phyloP scores from a whole-genome alignment of 306 rosid genomes.

The Hippophae tibetana region DNA sequence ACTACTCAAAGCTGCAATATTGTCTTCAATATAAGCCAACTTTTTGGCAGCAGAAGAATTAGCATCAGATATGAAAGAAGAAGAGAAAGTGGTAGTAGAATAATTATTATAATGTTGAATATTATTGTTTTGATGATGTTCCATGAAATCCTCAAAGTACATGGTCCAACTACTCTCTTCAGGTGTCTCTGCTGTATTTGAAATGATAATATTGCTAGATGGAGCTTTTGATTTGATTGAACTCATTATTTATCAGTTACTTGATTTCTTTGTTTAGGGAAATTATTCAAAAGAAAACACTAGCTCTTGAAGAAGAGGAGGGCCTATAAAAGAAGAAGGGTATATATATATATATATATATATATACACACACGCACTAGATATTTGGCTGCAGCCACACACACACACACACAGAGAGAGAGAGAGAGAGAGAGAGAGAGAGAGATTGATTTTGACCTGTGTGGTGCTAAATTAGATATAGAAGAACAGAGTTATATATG shows the following conservation, averaged over 20 bases:
- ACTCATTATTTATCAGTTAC: slow-evolving; percentile 2
- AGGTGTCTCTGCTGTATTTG: slow-evolving; percentile 14
- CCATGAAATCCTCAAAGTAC: slow-evolving; percentile 63
- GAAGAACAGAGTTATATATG: slow-evolving; percentile 31
- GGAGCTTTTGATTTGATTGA: slow-evolving; percentile 30
- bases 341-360: slow-evolving; percentile 2
- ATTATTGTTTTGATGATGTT: not conserved
- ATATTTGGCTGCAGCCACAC: slow-evolving; percentile 26
- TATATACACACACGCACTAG: slow-evolving; percentile 19
- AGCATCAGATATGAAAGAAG: slow-evolving; percentile 36
- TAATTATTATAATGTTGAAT: too few species aligned
- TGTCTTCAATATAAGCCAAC: not conserved
- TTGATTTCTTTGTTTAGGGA: too few species aligned
- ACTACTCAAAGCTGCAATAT: slow-evolving; percentile 7
- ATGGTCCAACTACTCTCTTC: slow-evolving; percentile 86
- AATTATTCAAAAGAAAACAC: not conserved
- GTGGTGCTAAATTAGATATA: slow-evolving; percentile 18
- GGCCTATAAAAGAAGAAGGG: slow-evolving; percentile 6
- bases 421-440: slow-evolving; percentile 22
- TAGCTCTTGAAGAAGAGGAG: not conserved
- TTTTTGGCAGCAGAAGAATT: slow-evolving; percentile 34
- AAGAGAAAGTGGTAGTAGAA: slow-evolving; percentile 11
- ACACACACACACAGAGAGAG: slow-evolving; percentile 16
- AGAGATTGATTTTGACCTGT: slow-evolving; percentile 35
- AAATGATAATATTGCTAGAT: slow-evolving; percentile 18